Evolutionary conservation across 1,284 basidiomycete species (phyloP).

Genomic region (Rhodotorula sp.): DNA sequence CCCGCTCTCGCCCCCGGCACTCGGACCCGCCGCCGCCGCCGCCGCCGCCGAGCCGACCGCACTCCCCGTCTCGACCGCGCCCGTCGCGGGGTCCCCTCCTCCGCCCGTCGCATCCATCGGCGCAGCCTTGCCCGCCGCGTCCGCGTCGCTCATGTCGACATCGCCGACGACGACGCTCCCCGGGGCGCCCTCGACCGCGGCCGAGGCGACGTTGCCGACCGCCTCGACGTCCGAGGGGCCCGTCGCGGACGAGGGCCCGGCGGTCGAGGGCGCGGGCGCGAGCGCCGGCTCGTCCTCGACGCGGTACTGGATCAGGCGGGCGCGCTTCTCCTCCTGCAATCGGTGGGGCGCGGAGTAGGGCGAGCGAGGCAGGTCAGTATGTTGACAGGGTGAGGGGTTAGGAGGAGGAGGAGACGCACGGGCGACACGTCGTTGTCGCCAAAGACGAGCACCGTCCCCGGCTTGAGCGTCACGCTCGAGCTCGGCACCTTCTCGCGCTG

Average conservation of each 20-base stretch:
- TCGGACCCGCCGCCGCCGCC: background rate
- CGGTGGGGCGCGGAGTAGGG: background rate
- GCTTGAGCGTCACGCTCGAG: conserved; percentile 65
- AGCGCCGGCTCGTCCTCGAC: conserved; percentile 29
- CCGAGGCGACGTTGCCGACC: conserved; percentile 22
- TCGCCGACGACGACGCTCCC: conserved; percentile 25
- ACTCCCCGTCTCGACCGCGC: conserved; percentile 18
- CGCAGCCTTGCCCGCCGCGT: background rate
- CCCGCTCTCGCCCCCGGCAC: no score
- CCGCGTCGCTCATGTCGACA: conserved; percentile 3
- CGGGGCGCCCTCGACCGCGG: conserved; percentile 27
- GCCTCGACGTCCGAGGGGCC: conserved; percentile 12
- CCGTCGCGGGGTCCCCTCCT: conserved; percentile 25
- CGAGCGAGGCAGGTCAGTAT: background rate
- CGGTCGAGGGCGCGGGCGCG: conserved; percentile 25
- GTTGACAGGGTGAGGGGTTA: background rate
- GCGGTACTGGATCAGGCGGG: conserved; percentile 48
- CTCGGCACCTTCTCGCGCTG: conserved; percentile 58
- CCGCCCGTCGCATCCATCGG: conserved; percentile 18
- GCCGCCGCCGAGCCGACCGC: background rate
- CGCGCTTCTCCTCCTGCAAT: conserved; percentile 74
- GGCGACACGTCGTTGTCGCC: conserved; percentile 73
- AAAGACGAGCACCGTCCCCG: conserved; percentile 72
- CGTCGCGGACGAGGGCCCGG: conserved; percentile 15
- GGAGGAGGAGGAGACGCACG: conserved; percentile 53